Evolutionary conservation across 352 stramenopile species (phyloP).

Genomic region (Pythium rhizo-oryzae): DNA sequence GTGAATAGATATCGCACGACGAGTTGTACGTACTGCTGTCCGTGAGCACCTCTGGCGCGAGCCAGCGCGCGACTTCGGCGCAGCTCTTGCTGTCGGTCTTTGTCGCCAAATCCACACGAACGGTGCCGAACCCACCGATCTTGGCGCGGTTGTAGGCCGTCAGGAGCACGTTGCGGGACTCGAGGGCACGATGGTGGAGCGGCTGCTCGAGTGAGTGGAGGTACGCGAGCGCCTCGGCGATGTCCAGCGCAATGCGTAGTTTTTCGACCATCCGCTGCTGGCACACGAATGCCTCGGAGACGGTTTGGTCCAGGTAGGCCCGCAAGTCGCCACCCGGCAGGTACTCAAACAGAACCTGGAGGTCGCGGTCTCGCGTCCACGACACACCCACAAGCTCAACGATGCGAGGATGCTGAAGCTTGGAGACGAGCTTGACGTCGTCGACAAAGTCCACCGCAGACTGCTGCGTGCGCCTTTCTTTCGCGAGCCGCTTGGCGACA

Average conservation of each 20-base stretch:
- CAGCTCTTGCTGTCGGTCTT: neutral
- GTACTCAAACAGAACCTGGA: slow-evolving; percentile 32
- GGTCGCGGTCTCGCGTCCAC: slow-evolving; percentile 20
- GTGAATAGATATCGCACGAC: slow-evolving; percentile 24
- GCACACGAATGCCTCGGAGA: neutral
- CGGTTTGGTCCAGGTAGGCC: slow-evolving; percentile 19
- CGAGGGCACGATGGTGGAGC: slow-evolving; percentile 29
- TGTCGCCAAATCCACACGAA: slow-evolving; percentile 8
- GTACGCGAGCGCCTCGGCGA: slow-evolving; percentile 36
- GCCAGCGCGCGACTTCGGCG: slow-evolving; percentile 20
- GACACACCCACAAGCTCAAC: slow-evolving; percentile 30
- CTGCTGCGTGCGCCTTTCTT: slow-evolving; percentile 7
- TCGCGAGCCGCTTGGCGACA: slow-evolving; percentile 19
- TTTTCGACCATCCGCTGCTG: slow-evolving; percentile 27
- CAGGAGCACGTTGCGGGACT: slow-evolving; percentile 34
- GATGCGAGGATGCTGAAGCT: slow-evolving; percentile 31
- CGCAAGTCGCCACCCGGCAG: slow-evolving; percentile 28
- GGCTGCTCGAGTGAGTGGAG: slow-evolving; percentile 28
- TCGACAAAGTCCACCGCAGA: slow-evolving; percentile 27
- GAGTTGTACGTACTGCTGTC: slow-evolving; percentile 4
- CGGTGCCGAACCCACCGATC: slow-evolving; percentile 29
- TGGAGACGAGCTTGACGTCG: slow-evolving; percentile 31
- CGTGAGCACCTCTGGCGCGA: slow-evolving; percentile 24
- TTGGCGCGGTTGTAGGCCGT: slow-evolving; percentile 26
- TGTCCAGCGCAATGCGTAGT: slow-evolving; percentile 31